Base-by-base conservation (phyloP, 371 early-diverging fungal genomes). In the Zopfochytrium polystomum region DNA sequence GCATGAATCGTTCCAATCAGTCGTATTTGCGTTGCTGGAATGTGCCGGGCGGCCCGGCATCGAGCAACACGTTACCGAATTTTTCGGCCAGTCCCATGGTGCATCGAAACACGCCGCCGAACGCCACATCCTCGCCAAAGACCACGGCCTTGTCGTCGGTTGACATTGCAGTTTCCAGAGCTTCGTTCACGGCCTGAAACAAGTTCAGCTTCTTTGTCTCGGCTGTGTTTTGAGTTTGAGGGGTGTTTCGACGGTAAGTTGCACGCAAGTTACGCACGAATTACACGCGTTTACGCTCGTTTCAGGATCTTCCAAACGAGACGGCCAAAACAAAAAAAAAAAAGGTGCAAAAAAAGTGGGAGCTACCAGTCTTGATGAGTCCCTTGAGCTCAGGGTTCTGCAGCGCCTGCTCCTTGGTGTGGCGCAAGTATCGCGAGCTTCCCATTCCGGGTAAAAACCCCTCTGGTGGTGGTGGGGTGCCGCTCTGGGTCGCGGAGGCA, bases 71-170 rank as follows among this genome's bases (percentile, higher is more conserved):
- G 22, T 58, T 33, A 80, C 88, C 96, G 79, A 90, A 96, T 73
- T 90, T 90, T 49, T 93, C 90, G 1, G 88, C 86, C 30, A 98
- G 76, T 5, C 95, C 93, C 58, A 93, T 84, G 1, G 97, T 93
- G 73, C 95, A 94, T 45, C 97, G 83, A 73, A 98, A 98, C 2
- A 98, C 97, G 20, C 97, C 97, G 63, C 97, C 97, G 77, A 98
- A 97, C 0, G 91, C 90, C 2, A 97, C 96, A 80, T 97, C 98
- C 66, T 98, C 98, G 43, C 98, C 98, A 82, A 98, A 98, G 7
- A 98, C 84, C 5, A 92, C 91, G 13, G 96, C 90, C 18, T 81
- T 92, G 23, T 92, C 90, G 70, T 98, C 96, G 0, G 90, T 88
- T 5, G 86, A 85, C 43, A 98, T 74, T 5, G 95, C 91, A 47